These are phyloP conservation scores for Ustilago loliicola DNA, from an alignment of 1,284 basidiomycete genomes.

Conservation along the genomic window DNA sequence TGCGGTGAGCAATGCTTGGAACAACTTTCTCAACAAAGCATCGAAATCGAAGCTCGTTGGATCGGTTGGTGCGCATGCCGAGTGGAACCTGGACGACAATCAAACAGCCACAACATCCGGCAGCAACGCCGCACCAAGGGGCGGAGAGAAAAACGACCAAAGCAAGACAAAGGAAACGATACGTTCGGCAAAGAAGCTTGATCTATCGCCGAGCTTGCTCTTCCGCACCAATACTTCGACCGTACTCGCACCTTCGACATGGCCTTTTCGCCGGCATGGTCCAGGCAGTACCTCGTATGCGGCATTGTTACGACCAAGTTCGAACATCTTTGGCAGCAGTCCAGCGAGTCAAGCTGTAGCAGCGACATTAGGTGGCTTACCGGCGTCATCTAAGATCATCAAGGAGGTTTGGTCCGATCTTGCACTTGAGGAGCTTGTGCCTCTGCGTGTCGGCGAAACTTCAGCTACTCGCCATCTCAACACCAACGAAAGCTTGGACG, in stretches of 20 bases:
- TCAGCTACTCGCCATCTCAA: slow-evolving; percentile 31
- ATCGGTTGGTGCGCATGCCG: slow-evolving; percentile 11
- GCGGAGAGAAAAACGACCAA: not conserved
- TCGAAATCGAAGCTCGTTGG: slow-evolving; percentile 45
- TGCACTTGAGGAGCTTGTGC: slow-evolving; percentile 58
- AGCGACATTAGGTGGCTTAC: slow-evolving; percentile 40
- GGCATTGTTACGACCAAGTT: slow-evolving; percentile 48
- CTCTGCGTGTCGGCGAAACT: slow-evolving; percentile 27
- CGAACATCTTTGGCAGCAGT: slow-evolving; percentile 42
- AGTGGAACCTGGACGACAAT: slow-evolving; percentile 21
- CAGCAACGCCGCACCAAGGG: not conserved
- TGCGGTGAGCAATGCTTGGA: slow-evolving; percentile 39
- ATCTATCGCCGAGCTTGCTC: slow-evolving; percentile 34
- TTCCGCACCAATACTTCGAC: slow-evolving; percentile 38
- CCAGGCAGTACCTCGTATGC: slow-evolving; percentile 56
- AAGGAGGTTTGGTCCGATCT: slow-evolving; percentile 61
- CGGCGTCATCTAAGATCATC: slow-evolving; percentile 26
- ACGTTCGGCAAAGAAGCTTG: slow-evolving; percentile 27
- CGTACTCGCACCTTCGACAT: slow-evolving; percentile 40
- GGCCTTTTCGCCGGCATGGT: slow-evolving; percentile 58
- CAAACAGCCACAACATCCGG: slow-evolving; percentile 2
- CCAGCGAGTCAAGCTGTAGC: slow-evolving; percentile 45
- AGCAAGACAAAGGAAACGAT: slow-evolving; percentile 17
- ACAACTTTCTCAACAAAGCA: slow-evolving; percentile 44
- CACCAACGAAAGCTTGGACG: slow-evolving; percentile 3